Base-by-base conservation (phyloP, 2,329 filamentous ascomycete genomes). In the Xylaria sp. region DNA sequence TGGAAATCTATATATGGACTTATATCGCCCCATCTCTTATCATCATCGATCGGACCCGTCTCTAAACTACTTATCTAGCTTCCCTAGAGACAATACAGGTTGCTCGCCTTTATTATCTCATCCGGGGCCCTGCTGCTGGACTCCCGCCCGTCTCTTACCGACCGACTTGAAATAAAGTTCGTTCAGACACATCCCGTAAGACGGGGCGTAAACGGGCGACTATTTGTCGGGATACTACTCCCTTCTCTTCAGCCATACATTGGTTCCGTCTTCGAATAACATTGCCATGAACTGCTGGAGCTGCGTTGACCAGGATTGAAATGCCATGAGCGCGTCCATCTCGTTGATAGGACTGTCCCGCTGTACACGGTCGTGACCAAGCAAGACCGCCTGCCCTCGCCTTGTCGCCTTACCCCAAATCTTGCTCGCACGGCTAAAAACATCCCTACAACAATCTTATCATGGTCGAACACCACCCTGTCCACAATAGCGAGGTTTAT, bases 401-500 rank as follows among this genome's bases (percentile, higher is more conserved):
- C 51, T 28, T 3, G 28, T 28, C 28, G 28, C 33, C 9, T 33
- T 38, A 56, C 33, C 20, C 20, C 44, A 44, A 28, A 63, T 31
- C 40, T 56, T 44, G 51, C 36, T 9, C 36, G 15, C 56, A 48
- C 59, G 31, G 49, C 60, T 42, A 31, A 33, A 48, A 31, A 33
- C 42, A 44, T 31, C 13, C 20, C n/a, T 6, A 49, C 17, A 4
- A n/a, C 56, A 42, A 4, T 40, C 36, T 59, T 66, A 73, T 64
- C 63, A 79, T 79, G 77, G 76, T 78, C 66, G 78, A 79, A 58
- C 76, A 78, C 58, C 77, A 77, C 42, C 77, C 76, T 33, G 78
- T 79, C 11, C 78, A 79, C 60, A 79, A 78, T 54, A 79, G 78
- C 73, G 78, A 78, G 63, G 78, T 79, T 71, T 79, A 75, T 74